Base-by-base conservation (phyloP, 2,329 filamentous ascomycete genomes). In the Aspergillus sp. region DNA sequence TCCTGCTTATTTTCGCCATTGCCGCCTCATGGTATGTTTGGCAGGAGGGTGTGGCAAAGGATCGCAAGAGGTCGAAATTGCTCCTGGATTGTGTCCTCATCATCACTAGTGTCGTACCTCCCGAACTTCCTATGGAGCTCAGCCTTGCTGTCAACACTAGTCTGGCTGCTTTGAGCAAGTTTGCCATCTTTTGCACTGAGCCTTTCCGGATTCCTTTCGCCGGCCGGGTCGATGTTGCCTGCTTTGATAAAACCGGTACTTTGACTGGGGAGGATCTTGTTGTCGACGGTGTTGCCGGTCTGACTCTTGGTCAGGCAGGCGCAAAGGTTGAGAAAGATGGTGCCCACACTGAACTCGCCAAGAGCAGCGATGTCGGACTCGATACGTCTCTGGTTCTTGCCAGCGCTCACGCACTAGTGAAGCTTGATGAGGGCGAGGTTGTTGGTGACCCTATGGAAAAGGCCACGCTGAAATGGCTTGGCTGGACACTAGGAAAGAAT, bases 371-470 rank as follows among this genome's bases (percentile, higher is more conserved):
- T 23, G 86, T 89, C 65, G 87, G 87, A 39, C 82, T 93, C 48
- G 89, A 96, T 68, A 98, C 95, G 0, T 96, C 93, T 8, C 83
- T 99, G 59, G 95, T 98, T 56, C 87, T 99, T 57, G 94, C 95
- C 45, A 96, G 93, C 12, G 95, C 95, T 2, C 95, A 99, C 74
- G 95, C 95, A 45, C 83, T 99, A 28, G 96, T 99, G 53, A 97
- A 94, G 74, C 85, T 99, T 15, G 95, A 99, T 67, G 95, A 99
- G 75, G 95, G 95, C 19, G 95, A 99, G 12, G 90, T 98, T 68
- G 95, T 99, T 48, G 95, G 95, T 70, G 95, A 99, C 72, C 95
- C 95, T 2, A 99, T 99, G 95, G 95, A 99, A 74, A 98, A 98
- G 79, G 95, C 95, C 48, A 98, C 95, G 1, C 82, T 99, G 28